Evolutionary conservation across 164 flowering plant species (phyloP).

Genomic region (Warburgia ugandensis): DNA sequence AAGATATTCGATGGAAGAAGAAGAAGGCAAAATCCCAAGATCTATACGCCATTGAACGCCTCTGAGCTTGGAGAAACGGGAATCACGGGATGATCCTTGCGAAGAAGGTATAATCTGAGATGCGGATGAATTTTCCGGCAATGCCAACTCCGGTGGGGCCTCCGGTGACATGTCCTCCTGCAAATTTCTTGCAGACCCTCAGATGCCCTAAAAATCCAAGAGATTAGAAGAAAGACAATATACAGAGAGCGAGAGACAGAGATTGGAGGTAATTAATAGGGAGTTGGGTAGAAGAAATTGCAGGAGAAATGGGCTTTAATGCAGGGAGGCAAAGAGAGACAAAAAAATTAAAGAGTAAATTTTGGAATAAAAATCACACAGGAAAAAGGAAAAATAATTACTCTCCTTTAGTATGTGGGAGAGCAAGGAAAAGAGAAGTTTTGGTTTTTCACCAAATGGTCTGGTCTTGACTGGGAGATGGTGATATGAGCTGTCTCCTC

Average conservation of each 20-base stretch:
- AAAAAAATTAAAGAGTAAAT: not conserved
- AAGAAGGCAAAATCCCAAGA: constrained; percentile 72
- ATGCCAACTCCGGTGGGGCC: constrained; percentile 3
- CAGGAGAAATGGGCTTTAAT: not conserved
- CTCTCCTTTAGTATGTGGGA: not conserved
- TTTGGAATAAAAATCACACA: not conserved
- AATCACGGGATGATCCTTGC: constrained; percentile 4
- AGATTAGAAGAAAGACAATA: not conserved
- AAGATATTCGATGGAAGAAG: constrained; percentile 61
- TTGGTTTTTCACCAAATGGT: not conserved
- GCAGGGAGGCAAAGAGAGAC: not conserved
- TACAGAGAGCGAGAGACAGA: not conserved
- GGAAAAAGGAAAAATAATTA: not conserved
- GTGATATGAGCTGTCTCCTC: constrained; percentile 6
- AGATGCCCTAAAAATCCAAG: not conserved
- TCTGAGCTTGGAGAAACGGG: constrained; percentile 45
- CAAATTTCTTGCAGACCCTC: not conserved
- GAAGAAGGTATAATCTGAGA: constrained; percentile 36
- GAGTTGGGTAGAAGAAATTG: too few relatives aligned
- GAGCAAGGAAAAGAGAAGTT: not conserved
- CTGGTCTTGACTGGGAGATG: not conserved
- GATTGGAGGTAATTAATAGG: too few relatives aligned
- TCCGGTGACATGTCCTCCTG: constrained; percentile 13
- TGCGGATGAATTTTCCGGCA: not conserved
- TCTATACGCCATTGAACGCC: constrained; percentile 86